phyloP scores from a whole-genome alignment of 768 basidiomycete species.

The Cystofilobasidium ferigula region DNA sequence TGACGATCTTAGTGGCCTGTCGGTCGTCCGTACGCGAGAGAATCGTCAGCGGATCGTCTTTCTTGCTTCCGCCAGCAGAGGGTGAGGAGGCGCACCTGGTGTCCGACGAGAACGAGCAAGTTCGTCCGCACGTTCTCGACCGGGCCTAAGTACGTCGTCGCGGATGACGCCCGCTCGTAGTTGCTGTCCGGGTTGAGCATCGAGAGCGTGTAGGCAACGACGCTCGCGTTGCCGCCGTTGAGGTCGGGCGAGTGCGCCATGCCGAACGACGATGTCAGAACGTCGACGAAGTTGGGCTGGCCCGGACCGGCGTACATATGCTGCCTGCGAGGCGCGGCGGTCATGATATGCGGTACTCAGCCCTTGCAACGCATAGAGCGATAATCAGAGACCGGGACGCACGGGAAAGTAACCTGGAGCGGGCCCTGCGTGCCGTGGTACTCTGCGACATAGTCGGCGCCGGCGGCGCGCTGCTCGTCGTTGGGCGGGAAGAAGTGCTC shows the following conservation, averaged over 20 bases:
- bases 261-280: constrained; percentile 42
- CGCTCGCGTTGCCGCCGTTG: constrained; percentile 50
- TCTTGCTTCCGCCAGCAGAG: too few relatives aligned
- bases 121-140: constrained; percentile 45
- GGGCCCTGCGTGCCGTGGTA: constrained; percentile 51
- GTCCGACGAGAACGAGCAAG: constrained; percentile 44
- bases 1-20: not conserved
- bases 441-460: constrained; percentile 39
- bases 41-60: not conserved
- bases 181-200: constrained; percentile 45
- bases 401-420: constrained; percentile 45
- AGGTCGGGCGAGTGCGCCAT: constrained; percentile 41
- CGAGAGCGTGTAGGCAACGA: constrained; percentile 49
- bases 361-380: not conserved
- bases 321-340: constrained; percentile 22
- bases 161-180: constrained; percentile 50
- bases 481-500: constrained; percentile 32
- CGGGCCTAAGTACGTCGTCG: constrained; percentile 49
- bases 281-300: constrained; percentile 34
- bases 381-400: constrained; percentile 7
- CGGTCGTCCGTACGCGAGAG: too few relatives aligned
- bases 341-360: too few relatives aligned
- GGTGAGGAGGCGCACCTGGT: constrained; percentile 11
- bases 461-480: constrained; percentile 29
- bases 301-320: constrained; percentile 51